These are phyloP conservation scores for Backusella morwellensis DNA, from an alignment of 192 early-diverging fungal species.

Conservation along the genomic window DNA sequence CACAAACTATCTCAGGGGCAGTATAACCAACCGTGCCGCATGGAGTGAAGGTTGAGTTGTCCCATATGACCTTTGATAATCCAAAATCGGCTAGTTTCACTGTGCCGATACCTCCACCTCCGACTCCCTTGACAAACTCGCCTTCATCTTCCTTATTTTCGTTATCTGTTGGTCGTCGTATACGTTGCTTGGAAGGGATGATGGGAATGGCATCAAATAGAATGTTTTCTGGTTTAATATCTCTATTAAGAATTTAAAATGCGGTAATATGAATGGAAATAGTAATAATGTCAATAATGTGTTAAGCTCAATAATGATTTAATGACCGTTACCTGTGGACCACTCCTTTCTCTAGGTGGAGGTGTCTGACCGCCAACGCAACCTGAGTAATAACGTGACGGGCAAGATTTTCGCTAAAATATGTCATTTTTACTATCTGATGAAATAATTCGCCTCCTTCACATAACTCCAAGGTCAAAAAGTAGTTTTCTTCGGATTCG, in stretches of 20 bases:
- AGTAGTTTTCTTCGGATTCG: constrained; percentile 73
- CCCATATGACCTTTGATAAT: constrained; percentile 82
- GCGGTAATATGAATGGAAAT: neutral
- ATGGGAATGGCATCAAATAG: constrained; percentile 71
- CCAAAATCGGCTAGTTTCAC: constrained; percentile 92
- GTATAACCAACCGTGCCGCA: constrained; percentile 93
- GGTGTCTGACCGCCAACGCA: constrained; percentile 76
- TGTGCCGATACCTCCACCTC: constrained; percentile 79
- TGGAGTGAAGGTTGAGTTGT: constrained; percentile 82
- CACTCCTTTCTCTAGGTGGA: constrained; percentile 77
- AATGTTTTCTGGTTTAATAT: constrained; percentile 94
- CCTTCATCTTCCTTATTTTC: constrained; percentile 75
- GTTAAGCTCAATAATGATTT: too few relatives aligned
- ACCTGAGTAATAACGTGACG: constrained; percentile 86
- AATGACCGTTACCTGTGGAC: constrained; percentile 55
- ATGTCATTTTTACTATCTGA: constrained; percentile 77
- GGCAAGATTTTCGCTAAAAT: constrained; percentile 74
- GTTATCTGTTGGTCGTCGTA: constrained; percentile 39
- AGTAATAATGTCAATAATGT: neutral
- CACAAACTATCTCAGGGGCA: constrained; percentile 88
- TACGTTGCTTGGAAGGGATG: constrained; percentile 43
- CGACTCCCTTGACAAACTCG: constrained; percentile 65
- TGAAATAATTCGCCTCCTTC: constrained; percentile 90
- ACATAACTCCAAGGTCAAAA: constrained; percentile 77
- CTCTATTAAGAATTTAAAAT: constrained; percentile 38